Percentiles rank a stretch among this genome's conserved stretches.
These are phyloP conservation scores for Aspergillus sp. DNA, from an alignment of 2,329 filamentous ascomycete species.

Conservation along the genomic window DNA sequence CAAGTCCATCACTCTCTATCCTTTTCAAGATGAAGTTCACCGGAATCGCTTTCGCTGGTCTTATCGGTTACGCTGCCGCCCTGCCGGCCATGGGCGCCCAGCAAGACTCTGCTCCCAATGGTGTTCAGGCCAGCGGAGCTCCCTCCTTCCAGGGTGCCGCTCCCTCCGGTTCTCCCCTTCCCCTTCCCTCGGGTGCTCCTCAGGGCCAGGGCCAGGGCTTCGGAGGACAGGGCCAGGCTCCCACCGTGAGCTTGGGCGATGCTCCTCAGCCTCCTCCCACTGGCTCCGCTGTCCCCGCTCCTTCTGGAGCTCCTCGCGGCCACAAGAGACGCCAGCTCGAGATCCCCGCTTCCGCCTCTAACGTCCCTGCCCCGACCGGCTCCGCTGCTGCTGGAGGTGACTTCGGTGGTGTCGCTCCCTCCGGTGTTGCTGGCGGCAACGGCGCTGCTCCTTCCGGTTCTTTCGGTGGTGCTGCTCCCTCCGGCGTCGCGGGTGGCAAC, in stretches of 20 bases:
- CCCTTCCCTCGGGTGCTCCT: background rate
- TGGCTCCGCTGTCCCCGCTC: background rate
- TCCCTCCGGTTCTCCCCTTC: background rate
- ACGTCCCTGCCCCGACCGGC: background rate
- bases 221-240: background rate
- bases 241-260: background rate
- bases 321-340: background rate
- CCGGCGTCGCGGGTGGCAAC: background rate
- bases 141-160: conserved; percentile 1
- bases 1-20: background rate
- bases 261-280: background rate
- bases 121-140: conserved; percentile 1
- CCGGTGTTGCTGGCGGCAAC: background rate
- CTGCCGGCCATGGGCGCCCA: conserved; percentile 6
- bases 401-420: background rate
- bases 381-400: background rate
- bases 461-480: background rate
- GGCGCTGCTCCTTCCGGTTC: background rate
- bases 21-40: conserved; percentile 4
- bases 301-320: background rate
- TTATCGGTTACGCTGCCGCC: conserved; percentile 7
- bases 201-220: background rate
- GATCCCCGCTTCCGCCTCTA: background rate
- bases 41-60: background rate
- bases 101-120: background rate